These are phyloP conservation scores for Solanum pinnatisectum DNA, from an alignment of 257 asterid genomes.

Conservation along the genomic window DNA sequence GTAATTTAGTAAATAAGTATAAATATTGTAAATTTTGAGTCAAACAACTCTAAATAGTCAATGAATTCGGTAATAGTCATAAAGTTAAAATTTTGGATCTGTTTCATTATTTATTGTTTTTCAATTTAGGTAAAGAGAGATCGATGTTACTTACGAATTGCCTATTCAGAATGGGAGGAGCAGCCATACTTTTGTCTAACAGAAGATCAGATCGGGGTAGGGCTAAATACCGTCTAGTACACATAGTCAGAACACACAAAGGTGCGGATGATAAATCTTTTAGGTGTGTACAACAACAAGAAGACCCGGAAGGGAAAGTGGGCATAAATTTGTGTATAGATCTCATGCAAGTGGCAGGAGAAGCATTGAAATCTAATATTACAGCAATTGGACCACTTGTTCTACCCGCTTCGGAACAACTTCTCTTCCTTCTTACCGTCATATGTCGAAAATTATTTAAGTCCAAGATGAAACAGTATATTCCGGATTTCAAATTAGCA, in stretches of 20 bases:
- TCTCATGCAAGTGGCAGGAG: conserved; percentile 51
- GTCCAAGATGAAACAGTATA: conserved; percentile 25
- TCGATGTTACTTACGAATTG: conserved; percentile 23
- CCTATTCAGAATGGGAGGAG: conserved; percentile 24
- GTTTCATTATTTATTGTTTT: neutral
- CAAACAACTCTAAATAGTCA: neutral
- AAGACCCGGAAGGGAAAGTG: conserved; percentile 36
- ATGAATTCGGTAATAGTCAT: neutral
- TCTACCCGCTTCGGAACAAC: conserved; percentile 55
- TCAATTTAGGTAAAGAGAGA: conserved; percentile 11
- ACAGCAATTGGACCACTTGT: conserved; percentile 58
- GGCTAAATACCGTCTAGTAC: conserved; percentile 40
- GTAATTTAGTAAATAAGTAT: neutral
- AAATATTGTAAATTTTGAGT: neutral
- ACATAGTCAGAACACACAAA: conserved; percentile 43
- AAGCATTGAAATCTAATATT: conserved; percentile 50
- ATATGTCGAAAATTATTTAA: conserved; percentile 24
- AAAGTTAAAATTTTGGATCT: neutral
- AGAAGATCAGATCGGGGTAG: neutral
- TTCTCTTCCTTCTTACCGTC: conserved; percentile 25
- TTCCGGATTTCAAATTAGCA: conserved; percentile 51
- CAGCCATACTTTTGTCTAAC: conserved; percentile 18
- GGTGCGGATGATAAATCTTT: conserved; percentile 46
- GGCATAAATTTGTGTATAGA: conserved; percentile 47
- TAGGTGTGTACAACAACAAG: conserved; percentile 44